These are phyloP conservation scores for Gaultheria prostrata DNA, from an alignment of 148 eudicot species.

Conservation along the genomic window DNA sequence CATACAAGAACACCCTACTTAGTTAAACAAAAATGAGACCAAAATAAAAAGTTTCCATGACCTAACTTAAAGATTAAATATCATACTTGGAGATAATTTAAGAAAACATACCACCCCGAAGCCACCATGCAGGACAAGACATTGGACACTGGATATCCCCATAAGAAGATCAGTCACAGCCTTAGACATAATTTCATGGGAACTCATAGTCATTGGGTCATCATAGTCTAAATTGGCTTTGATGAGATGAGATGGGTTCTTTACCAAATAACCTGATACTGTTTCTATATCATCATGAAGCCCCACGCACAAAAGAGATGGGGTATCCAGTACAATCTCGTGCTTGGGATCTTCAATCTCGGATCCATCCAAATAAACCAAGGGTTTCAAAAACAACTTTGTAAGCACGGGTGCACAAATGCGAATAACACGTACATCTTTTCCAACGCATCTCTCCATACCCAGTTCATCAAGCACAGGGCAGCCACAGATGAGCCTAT, in stretches of 20 bases:
- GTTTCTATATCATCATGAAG: not conserved
- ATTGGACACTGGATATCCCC: not conserved
- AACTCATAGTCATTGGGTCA: not conserved
- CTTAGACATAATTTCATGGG: not conserved
- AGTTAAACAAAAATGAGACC: not conserved
- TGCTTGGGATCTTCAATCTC: not conserved
- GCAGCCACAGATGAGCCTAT: constrained; percentile 18
- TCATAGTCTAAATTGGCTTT: not conserved
- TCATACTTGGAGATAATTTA: not conserved
- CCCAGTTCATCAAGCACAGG: constrained; percentile 5
- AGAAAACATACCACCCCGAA: not conserved
- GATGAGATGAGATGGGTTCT: not conserved
- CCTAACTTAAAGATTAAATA: not conserved
- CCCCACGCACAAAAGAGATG: not conserved
- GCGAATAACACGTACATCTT: not conserved
- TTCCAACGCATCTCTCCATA: not conserved
- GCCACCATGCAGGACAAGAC: not conserved
- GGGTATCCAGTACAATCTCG: not conserved
- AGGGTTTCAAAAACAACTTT: not conserved
- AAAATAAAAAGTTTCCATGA: not conserved
- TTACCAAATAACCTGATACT: not conserved
- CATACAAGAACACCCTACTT: not conserved
- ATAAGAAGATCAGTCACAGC: not conserved
- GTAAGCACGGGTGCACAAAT: constrained; percentile 14
- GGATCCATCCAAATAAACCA: not conserved